These are phyloP conservation scores for Gamsiella multidivaricata DNA, from an alignment of 192 early-diverging fungal species.

Conservation along the genomic window DNA sequence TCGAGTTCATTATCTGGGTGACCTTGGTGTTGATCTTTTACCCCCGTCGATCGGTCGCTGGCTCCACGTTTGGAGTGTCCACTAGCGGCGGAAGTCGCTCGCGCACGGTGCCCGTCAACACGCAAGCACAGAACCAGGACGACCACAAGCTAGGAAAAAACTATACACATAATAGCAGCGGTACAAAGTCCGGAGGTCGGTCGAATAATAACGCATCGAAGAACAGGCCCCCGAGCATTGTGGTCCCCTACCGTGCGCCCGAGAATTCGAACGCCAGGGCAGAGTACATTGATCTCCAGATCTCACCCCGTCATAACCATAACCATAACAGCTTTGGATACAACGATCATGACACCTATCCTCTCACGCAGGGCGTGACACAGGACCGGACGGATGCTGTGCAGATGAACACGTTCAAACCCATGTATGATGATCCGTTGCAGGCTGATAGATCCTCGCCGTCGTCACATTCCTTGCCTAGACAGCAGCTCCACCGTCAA, in stretches of 20 bases:
- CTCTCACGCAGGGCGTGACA: slow-evolving; percentile 4
- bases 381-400: slow-evolving; percentile 7
- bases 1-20: slow-evolving; percentile 38
- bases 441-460: too few relatives aligned
- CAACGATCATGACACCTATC: slow-evolving; percentile 27
- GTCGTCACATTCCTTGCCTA: not conserved
- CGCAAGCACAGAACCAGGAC: too few relatives aligned
- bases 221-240: slow-evolving; percentile 14
- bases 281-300: not conserved
- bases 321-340: too few relatives aligned
- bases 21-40: slow-evolving; percentile 38
- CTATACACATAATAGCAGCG: not conserved
- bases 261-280: not conserved
- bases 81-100: slow-evolving; percentile 8
- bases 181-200: not conserved
- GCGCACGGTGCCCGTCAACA: slow-evolving; percentile 9
- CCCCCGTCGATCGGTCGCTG: slow-evolving; percentile 22
- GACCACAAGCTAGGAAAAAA: not conserved
- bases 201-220: too few relatives aligned
- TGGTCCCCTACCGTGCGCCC: slow-evolving; percentile 27
- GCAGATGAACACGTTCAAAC: slow-evolving; percentile 20
- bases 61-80: slow-evolving; percentile 16
- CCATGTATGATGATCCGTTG: slow-evolving; percentile 37
- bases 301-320: not conserved
- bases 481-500: not conserved